These are phyloP conservation scores for Saxispiralis lemnorum DNA, from an alignment of 495 filamentous ascomycete genomes.

Conservation along the genomic window DNA sequence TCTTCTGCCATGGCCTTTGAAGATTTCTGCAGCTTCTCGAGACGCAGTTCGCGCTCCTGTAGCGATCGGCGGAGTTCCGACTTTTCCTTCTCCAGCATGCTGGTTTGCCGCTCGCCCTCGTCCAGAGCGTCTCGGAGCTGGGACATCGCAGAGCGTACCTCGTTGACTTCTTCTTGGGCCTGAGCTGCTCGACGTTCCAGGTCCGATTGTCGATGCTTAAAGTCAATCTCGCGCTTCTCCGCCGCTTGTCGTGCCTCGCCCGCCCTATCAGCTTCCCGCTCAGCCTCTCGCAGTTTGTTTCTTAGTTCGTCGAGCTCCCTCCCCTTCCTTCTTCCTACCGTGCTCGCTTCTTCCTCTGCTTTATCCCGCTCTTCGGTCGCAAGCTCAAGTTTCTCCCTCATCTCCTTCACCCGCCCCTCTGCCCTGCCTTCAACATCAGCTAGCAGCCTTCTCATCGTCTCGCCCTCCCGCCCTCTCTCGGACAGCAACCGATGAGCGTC, in stretches of 20 bases:
- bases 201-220: constrained; percentile 54
- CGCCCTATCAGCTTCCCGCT: constrained; percentile 52
- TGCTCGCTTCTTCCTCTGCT: constrained; percentile 75
- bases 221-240: constrained; percentile 51
- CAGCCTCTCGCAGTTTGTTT: constrained; percentile 57
- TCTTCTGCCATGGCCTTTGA: constrained; percentile 40
- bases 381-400: constrained; percentile 74
- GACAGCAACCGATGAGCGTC: constrained; percentile 76
- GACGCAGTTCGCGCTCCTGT: constrained; percentile 55
- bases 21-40: constrained; percentile 67
- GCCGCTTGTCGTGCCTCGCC: constrained; percentile 53
- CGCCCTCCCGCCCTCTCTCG: constrained; percentile 83
- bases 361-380: constrained; percentile 83
- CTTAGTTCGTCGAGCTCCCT: constrained; percentile 79
- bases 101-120: constrained; percentile 66
- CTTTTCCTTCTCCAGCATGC: constrained; percentile 66
- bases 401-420: constrained; percentile 64
- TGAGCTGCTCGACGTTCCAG: constrained; percentile 51
- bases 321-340: constrained; percentile 52
- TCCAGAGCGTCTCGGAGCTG: constrained; percentile 67
- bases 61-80: constrained; percentile 53
- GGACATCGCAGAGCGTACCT: constrained; percentile 59
- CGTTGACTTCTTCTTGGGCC: constrained; percentile 50
- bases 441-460: constrained; percentile 83
- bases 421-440: constrained; percentile 72